Conservation (phyloP, 2,329 filamentous ascomycete species). For the Aspergillus sclerotialis region DNA sequence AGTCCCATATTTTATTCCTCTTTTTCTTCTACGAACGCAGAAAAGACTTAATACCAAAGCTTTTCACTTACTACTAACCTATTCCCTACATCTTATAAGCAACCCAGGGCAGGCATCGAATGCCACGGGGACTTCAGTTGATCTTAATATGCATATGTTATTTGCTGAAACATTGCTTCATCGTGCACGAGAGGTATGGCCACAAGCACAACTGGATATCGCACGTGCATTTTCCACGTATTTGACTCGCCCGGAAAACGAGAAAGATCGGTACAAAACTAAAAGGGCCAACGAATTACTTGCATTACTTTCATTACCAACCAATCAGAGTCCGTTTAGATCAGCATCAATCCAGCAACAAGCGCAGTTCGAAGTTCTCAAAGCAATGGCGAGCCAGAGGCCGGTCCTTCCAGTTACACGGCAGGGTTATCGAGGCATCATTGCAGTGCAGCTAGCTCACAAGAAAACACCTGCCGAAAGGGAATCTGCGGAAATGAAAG, state of each 20-base stretch:
- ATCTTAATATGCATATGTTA: constrained; percentile 27
- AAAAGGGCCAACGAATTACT: constrained; percentile 45
- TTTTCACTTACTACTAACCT: constrained; percentile 37
- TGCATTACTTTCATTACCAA: constrained; percentile 42
- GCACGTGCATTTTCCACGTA: constrained; percentile 32
- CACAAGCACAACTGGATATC: constrained; percentile 38
- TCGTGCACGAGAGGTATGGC: constrained; percentile 45
- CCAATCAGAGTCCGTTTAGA: constrained; percentile 43
- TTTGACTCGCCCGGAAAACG: constrained; percentile 15
- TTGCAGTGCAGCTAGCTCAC: constrained; percentile 51
- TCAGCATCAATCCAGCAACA: constrained; percentile 45
- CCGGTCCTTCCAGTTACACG: constrained; percentile 52
- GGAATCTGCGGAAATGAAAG: constrained; percentile 53
- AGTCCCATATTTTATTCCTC: constrained; percentile 42
- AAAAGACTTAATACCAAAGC: constrained; percentile 31
- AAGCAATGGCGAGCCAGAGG: constrained; percentile 48
- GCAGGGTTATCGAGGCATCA: constrained; percentile 51
- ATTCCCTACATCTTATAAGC: constrained; percentile 29
- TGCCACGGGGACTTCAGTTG: constrained; percentile 11
- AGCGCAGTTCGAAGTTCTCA: constrained; percentile 51
- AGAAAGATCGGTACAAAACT: constrained; percentile 25
- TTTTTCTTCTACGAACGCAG: constrained; percentile 40
- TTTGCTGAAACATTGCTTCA: constrained; percentile 43
- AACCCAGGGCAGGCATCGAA: not conserved
- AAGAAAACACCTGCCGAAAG: constrained; percentile 50